Conservation (phyloP, 345 rosid species). For the Salix purpurea region DNA sequence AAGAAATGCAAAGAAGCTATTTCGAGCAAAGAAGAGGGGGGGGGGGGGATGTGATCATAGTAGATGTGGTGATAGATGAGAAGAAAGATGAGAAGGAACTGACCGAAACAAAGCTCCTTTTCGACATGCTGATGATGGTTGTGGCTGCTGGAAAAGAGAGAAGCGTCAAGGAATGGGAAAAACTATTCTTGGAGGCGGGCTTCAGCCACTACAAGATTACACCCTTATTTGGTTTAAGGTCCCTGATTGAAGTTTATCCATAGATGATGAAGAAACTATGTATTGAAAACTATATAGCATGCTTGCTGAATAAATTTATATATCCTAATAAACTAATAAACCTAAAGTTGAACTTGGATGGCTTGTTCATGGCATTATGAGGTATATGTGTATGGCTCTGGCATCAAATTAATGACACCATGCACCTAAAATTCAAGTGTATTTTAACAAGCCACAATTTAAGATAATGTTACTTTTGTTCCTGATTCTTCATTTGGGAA, state of each 20-base stretch:
- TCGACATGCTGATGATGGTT: constrained; percentile 42
- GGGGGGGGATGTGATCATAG: constrained; percentile 33
- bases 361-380: not conserved
- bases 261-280: not conserved
- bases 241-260: constrained; percentile 50
- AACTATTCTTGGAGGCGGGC: constrained; percentile 33
- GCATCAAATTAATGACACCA: not conserved
- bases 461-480: not conserved
- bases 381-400: not conserved
- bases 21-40: constrained; percentile 9
- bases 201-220: constrained; percentile 35
- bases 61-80: constrained; percentile 35
- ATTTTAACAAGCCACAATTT: not conserved
- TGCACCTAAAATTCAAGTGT: too few relatives aligned
- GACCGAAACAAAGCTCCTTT: constrained; percentile 35
- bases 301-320: not conserved
- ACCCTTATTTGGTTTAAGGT: constrained; percentile 38
- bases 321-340: not conserved
- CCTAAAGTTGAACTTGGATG: not conserved
- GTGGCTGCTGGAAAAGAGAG: constrained; percentile 31
- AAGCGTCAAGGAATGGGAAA: constrained; percentile 39
- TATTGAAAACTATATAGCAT: not conserved
- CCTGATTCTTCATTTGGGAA: too few relatives aligned
- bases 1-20: constrained; percentile 40
- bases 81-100: constrained; percentile 26